These are phyloP conservation scores for Canariomyces notabilis DNA, from an alignment of 2,329 filamentous ascomycete genomes.

Conservation along the genomic window DNA sequence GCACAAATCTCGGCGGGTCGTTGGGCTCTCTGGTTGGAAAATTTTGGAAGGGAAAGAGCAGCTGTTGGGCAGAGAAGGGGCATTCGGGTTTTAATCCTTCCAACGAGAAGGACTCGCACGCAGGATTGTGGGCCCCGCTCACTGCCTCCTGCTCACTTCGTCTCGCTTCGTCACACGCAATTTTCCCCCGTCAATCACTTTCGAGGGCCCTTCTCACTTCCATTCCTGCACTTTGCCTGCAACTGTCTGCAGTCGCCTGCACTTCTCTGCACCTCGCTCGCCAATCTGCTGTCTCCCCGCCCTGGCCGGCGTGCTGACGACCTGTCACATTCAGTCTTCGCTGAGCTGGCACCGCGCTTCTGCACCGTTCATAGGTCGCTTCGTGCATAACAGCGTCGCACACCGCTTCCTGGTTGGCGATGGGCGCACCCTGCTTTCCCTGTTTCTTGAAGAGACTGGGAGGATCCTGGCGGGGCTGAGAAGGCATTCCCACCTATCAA, in stretches of 20 bases:
- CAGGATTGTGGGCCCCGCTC: not conserved
- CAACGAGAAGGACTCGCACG: constrained; percentile 2
- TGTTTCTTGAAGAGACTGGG: constrained; percentile 32
- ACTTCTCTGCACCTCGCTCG: constrained; percentile 4
- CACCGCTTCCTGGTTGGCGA: constrained; percentile 31
- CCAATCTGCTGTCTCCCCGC: constrained; percentile 14
- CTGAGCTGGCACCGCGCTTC: constrained; percentile 43
- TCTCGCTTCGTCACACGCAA: constrained; percentile 18
- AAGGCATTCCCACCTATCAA: constrained; percentile 41
- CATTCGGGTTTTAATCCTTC: constrained; percentile 44
- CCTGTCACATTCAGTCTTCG: constrained; percentile 44
- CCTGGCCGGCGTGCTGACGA: constrained; percentile 22
- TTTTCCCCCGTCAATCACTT: constrained; percentile 13
- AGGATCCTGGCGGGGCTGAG: constrained; percentile 33
- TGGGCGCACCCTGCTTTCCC: constrained; percentile 30
- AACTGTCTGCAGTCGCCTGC: constrained; percentile 7
- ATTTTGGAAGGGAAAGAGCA: constrained; percentile 27
- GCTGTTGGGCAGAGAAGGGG: constrained; percentile 41
- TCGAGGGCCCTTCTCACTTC: constrained; percentile 18
- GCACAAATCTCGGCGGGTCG: constrained; percentile 31
- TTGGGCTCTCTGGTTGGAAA: constrained; percentile 28
- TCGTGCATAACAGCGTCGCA: constrained; percentile 27
- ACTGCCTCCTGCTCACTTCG: too few relatives aligned
- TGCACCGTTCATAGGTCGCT: constrained; percentile 38
- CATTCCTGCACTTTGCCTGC: constrained; percentile 10